Evolutionary conservation across 2,329 filamentous ascomycete species (phyloP).

Genomic region (Penicillium sp.): DNA sequence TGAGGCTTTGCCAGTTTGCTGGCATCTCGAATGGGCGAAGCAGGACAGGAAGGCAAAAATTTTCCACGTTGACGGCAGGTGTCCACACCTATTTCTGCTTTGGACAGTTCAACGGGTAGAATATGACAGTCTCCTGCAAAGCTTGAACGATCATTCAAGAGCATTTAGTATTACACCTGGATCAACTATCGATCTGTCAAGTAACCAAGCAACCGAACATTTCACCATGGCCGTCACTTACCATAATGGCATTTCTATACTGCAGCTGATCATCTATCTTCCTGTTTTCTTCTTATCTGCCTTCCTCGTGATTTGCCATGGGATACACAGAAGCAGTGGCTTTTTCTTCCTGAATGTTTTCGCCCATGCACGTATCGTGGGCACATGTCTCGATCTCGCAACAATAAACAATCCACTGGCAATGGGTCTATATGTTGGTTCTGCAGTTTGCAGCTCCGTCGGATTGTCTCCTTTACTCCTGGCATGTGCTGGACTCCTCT

Average conservation of each 20-base stretch:
- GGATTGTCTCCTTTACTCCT: slow-evolving; percentile 25
- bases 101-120: neutral
- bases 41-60: neutral
- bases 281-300: slow-evolving; percentile 24
- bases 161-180: neutral
- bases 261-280: slow-evolving; percentile 27
- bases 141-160: neutral
- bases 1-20: neutral
- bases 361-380: slow-evolving; percentile 34
- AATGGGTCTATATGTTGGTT: slow-evolving; percentile 31
- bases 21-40: neutral
- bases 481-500: slow-evolving; percentile 18
- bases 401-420: slow-evolving; percentile 27
- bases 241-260: slow-evolving; percentile 27
- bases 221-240: slow-evolving; percentile 22
- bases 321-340: slow-evolving; percentile 35
- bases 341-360: slow-evolving; percentile 43
- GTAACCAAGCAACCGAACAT: neutral
- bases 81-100: neutral
- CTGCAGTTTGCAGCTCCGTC: slow-evolving; percentile 26
- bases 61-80: neutral
- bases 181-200: neutral
- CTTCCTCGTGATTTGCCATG: slow-evolving; percentile 27
- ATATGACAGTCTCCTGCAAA: neutral
- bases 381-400: slow-evolving; percentile 34